Conservation (phyloP, 371 early-diverging fungal genomes). For the Actinomortierella ambigua region DNA sequence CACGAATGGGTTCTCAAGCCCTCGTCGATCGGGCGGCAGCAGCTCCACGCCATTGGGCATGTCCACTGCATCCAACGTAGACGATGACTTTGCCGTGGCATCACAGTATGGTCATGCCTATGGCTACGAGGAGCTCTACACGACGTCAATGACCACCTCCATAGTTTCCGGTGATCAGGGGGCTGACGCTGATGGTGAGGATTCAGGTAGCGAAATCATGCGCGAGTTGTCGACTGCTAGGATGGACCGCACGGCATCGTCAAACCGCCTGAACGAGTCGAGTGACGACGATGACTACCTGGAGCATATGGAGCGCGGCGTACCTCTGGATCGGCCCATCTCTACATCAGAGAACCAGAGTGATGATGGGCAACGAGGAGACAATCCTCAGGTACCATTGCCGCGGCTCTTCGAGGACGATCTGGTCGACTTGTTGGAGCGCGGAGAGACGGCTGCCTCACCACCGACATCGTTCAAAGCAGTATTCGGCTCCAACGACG, state of each 20-base stretch:
- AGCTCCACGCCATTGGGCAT: too few relatives aligned
- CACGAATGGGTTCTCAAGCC: too few relatives aligned
- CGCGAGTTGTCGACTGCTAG: conserved; percentile 37
- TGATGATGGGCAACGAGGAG: conserved; percentile 5
- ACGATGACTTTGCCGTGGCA: too few relatives aligned
- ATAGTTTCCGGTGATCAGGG: too few relatives aligned
- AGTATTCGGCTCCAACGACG: too few relatives aligned
- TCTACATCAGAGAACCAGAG: conserved; percentile 37
- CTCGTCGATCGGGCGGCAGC: too few relatives aligned
- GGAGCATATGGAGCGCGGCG: conserved; percentile 46
- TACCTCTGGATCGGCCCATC: conserved; percentile 39
- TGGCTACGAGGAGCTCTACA: too few relatives aligned
- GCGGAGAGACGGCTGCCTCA: conserved; percentile 19
- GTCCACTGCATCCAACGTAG: too few relatives aligned
- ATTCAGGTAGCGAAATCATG: conserved; percentile 24
- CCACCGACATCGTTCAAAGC: too few relatives aligned
- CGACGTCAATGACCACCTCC: too few relatives aligned
- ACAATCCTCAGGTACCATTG: background rate
- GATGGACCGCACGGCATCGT: conserved; percentile 15
- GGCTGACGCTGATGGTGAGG: conserved; percentile 10
- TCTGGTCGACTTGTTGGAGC: conserved; percentile 34
- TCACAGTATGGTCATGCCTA: too few relatives aligned
- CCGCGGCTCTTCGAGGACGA: conserved; percentile 35
- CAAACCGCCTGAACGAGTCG: conserved; percentile 35
- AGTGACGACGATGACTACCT: conserved; percentile 39